Percentiles rank a stretch among this genome's conserved stretches.
Conservation (phyloP, 805 yeast species). For the Ogataea chonburiensis region DNA sequence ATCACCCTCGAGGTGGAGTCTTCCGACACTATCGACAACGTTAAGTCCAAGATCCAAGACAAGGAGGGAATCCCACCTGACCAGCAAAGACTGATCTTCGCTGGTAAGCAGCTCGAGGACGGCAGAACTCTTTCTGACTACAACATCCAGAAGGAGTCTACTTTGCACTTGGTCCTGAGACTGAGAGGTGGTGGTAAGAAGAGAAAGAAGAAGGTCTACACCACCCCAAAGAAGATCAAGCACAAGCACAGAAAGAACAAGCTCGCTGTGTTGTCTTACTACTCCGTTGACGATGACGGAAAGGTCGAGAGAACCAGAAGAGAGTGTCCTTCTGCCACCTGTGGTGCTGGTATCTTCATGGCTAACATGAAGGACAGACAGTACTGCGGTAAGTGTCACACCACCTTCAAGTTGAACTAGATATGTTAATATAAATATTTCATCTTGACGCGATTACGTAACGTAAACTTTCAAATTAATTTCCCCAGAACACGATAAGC, state of each 20-base stretch:
- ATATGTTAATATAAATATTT: not conserved
- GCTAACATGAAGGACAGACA: slow-evolving; percentile 98
- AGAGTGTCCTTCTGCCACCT: slow-evolving; percentile 88
- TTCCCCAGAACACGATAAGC: slow-evolving; percentile 11
- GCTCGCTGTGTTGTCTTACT: slow-evolving; percentile 98
- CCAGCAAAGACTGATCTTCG: slow-evolving; percentile 99
- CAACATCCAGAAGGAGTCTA: slow-evolving; percentile 99
- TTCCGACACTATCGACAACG: slow-evolving; percentile 97
- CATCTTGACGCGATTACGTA: slow-evolving; percentile 7
- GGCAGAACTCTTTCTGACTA: slow-evolving; percentile 98
- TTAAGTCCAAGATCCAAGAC: slow-evolving; percentile 98
- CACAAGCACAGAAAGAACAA: slow-evolving; percentile 99
- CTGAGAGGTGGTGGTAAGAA: slow-evolving; percentile 98
- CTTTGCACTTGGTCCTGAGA: slow-evolving; percentile 93
- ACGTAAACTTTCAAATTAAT: not conserved
- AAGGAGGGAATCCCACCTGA: slow-evolving; percentile 99
- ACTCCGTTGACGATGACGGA: slow-evolving; percentile 98
- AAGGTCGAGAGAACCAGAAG: slow-evolving; percentile 98
- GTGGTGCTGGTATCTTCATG: slow-evolving; percentile 99
- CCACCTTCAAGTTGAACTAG: slow-evolving; percentile 66
- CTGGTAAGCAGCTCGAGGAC: slow-evolving; percentile 99
- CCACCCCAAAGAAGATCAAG: slow-evolving; percentile 99
- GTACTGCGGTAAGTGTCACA: slow-evolving; percentile 99
- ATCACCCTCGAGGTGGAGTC: slow-evolving; percentile 99
- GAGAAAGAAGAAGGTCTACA: slow-evolving; percentile 99